Percentiles rank a stretch among this genome's conserved stretches.
Conservation (phyloP, 2,329 filamentous ascomycete genomes). For the Cladophialophora exuberans region DNA sequence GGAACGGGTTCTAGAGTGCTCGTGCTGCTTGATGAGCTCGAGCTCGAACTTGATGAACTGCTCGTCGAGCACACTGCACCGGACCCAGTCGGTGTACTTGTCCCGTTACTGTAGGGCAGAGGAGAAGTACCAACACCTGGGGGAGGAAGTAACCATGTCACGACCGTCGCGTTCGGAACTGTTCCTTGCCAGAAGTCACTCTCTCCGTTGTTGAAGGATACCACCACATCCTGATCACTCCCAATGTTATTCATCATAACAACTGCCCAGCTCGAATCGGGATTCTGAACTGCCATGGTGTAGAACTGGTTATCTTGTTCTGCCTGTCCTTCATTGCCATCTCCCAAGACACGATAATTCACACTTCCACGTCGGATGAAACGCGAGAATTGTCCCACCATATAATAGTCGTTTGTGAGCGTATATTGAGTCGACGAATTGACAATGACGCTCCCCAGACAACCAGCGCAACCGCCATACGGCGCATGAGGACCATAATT, state of each 20-base stretch:
- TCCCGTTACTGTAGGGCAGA: constrained; percentile 5
- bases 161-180: constrained; percentile 36
- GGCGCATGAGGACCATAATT: constrained; percentile 36
- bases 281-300: constrained; percentile 53
- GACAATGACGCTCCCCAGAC: constrained; percentile 36
- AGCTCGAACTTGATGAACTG: constrained; percentile 8
- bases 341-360: constrained; percentile 38
- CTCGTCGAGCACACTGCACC: constrained; percentile 2
- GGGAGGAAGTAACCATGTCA: constrained; percentile 37
- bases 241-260: constrained; percentile 54
- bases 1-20: constrained; percentile 5
- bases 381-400: constrained; percentile 57
- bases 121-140: constrained; percentile 2
- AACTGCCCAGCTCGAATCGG: constrained; percentile 50
- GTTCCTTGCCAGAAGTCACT: constrained; percentile 35
- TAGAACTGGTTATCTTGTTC: constrained; percentile 46
- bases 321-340: constrained; percentile 50
- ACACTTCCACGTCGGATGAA: constrained; percentile 53
- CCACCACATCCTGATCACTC: constrained; percentile 49
- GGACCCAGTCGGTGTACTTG: neutral
- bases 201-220: constrained; percentile 31
- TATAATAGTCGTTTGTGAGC: constrained; percentile 56
- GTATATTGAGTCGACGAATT: constrained; percentile 46
- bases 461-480: constrained; percentile 36
- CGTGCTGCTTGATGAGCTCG: constrained; percentile 6